These are phyloP conservation scores for Exophiala sp. DNA, from an alignment of 2,329 filamentous ascomycete species.

Conservation along the genomic window DNA sequence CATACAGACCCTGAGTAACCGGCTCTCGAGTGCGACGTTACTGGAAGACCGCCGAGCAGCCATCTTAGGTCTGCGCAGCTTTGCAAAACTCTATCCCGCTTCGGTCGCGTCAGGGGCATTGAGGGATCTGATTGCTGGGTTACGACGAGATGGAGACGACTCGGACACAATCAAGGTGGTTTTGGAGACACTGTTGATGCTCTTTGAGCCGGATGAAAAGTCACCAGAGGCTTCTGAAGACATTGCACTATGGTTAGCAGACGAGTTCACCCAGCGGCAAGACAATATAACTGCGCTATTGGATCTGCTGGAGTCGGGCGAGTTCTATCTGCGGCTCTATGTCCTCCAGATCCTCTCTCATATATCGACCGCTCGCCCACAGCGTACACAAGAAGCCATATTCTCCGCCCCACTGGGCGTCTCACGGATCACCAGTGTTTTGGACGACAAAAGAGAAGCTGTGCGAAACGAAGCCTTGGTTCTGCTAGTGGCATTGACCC, in stretches of 20 bases:
- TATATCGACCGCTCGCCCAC: slow-evolving; percentile 76
- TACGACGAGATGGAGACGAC: slow-evolving; percentile 85
- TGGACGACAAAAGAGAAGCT: slow-evolving; percentile 81
- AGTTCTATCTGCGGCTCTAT: slow-evolving; percentile 89
- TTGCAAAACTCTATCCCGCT: slow-evolving; percentile 92
- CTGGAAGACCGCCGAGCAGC: slow-evolving; percentile 91
- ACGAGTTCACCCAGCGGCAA: slow-evolving; percentile 96
- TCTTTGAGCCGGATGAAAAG: slow-evolving; percentile 66
- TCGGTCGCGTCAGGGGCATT: slow-evolving; percentile 92
- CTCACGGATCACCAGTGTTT: slow-evolving; percentile 71
- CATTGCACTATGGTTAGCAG: slow-evolving; percentile 89
- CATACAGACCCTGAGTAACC: slow-evolving; percentile 80
- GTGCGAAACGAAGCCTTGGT: slow-evolving; percentile 78
- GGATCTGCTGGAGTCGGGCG: slow-evolving; percentile 76
- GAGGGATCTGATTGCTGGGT: slow-evolving; percentile 74
- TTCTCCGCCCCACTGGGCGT: slow-evolving; percentile 84
- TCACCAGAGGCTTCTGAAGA: slow-evolving; percentile 70
- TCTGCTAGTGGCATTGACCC: slow-evolving; percentile 83
- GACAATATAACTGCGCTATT: slow-evolving; percentile 91
- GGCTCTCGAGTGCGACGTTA: slow-evolving; percentile 80
- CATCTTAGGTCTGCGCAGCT: slow-evolving; percentile 86
- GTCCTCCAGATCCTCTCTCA: slow-evolving; percentile 82
- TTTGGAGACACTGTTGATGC: slow-evolving; percentile 88
- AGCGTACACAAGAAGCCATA: slow-evolving; percentile 90
- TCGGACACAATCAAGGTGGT: slow-evolving; percentile 94